Percentiles rank a stretch among this genome's conserved stretches.
Conservation (phyloP, 257 asterid genomes). For the Plectranthus barbatus region DNA sequence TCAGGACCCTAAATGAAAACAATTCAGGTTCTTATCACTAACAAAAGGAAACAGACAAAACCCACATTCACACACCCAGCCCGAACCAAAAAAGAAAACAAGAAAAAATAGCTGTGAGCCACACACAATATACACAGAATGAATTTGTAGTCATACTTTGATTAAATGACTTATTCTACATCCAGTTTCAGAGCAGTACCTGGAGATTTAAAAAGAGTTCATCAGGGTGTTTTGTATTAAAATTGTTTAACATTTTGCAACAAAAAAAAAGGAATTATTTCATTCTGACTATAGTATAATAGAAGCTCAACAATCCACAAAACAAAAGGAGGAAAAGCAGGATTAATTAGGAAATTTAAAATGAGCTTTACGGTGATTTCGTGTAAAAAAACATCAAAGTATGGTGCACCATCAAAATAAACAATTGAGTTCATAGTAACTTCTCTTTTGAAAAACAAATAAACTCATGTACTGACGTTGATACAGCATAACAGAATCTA, state of each 20-base stretch:
- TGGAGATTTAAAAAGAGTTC: neutral
- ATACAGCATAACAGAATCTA: neutral
- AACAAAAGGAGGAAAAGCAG: neutral
- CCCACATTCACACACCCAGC: too few species aligned
- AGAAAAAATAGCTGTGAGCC: too few species aligned
- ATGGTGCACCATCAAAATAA: neutral
- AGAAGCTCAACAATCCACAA: neutral
- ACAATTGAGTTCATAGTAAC: neutral
- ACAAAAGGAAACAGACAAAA: neutral
- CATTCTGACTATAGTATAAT: neutral
- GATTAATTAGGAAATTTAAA: neutral
- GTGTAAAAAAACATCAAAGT: neutral
- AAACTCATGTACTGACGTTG: neutral
- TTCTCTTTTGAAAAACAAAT: neutral
- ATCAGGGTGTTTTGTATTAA: neutral
- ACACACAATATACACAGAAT: neutral
- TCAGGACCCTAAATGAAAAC: conserved; percentile 78
- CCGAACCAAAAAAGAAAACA: too few species aligned
- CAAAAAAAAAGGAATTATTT: neutral
- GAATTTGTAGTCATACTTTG: neutral
- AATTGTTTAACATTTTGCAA: neutral
- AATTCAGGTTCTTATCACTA: neutral
- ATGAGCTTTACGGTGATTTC: neutral
- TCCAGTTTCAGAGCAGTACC: neutral
- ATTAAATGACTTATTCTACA: neutral